phyloP scores from a whole-genome alignment of 495 filamentous ascomycete genomes.

The Lophiotrema nucula region DNA sequence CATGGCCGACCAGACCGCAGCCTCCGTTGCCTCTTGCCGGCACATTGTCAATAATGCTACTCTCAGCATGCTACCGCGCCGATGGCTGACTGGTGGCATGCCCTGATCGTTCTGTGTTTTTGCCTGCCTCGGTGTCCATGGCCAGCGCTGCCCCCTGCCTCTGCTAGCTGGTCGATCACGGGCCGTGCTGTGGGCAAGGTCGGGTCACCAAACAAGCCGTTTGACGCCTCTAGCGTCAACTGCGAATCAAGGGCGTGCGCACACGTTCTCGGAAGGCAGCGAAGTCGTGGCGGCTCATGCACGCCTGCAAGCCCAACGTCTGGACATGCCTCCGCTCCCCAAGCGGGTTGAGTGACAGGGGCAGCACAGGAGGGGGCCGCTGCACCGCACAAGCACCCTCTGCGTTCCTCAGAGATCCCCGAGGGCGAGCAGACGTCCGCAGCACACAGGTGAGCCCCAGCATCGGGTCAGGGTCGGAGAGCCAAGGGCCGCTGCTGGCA shows the following conservation, averaged over 20 bases:
- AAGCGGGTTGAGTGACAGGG: conserved; percentile 6
- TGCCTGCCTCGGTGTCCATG: background rate
- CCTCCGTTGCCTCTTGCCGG: too few species aligned
- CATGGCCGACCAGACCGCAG: too few species aligned
- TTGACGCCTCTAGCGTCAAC: conserved; percentile 7
- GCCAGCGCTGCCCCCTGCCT: background rate
- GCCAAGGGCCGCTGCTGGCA: background rate
- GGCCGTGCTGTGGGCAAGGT: conserved; percentile 9
- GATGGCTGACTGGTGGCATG: too few species aligned
- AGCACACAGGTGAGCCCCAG: background rate
- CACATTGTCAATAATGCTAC: too few species aligned
- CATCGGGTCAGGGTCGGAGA: too few species aligned
- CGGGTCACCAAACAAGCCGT: conserved; percentile 32
- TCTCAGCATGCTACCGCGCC: too few species aligned
- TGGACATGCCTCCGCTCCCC: conserved; percentile 24
- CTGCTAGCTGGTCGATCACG: conserved; percentile 16
- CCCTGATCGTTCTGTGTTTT: too few species aligned
- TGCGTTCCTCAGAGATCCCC: background rate
- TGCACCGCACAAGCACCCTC: background rate
- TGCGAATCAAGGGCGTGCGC: background rate
- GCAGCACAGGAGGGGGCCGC: background rate
- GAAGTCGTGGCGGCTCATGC: conserved; percentile 32
- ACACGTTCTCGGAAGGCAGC: conserved; percentile 18
- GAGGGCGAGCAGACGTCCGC: background rate
- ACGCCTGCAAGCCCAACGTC: conserved; percentile 30